Conservation (phyloP, 768 basidiomycete species). For the Collybia mongolica region DNA sequence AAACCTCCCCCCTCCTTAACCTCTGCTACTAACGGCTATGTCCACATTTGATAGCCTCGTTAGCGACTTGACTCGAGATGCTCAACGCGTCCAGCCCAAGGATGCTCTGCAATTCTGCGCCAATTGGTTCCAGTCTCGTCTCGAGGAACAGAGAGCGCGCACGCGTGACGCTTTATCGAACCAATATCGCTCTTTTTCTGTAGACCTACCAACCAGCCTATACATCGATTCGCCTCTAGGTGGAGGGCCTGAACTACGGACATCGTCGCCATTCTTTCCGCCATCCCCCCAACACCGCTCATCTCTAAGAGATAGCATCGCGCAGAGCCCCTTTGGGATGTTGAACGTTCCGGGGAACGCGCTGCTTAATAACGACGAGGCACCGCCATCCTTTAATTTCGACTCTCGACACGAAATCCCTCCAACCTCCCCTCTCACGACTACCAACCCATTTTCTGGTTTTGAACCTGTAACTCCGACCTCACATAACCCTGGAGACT, state of each 20-base stretch:
- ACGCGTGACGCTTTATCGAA: slow-evolving; percentile 64
- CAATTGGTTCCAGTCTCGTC: slow-evolving; percentile 89
- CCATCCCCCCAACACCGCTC: slow-evolving; percentile 44
- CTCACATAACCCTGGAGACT: slow-evolving; percentile 56
- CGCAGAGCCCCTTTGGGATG: slow-evolving; percentile 73
- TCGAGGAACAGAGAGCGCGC: slow-evolving; percentile 81
- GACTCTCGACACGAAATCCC: slow-evolving; percentile 53
- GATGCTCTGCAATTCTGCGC: slow-evolving; percentile 93
- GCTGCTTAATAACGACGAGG: slow-evolving; percentile 52
- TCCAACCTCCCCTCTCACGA: slow-evolving; percentile 60
- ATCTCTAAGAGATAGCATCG: slow-evolving; percentile 54
- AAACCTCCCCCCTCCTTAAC: slow-evolving; percentile 18
- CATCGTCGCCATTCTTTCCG: slow-evolving; percentile 58
- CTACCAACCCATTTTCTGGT: slow-evolving; percentile 49
- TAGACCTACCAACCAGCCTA: slow-evolving; percentile 56
- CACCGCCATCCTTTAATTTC: slow-evolving; percentile 57
- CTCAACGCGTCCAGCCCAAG: slow-evolving; percentile 80
- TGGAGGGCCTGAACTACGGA: slow-evolving; percentile 26
- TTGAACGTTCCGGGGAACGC: slow-evolving; percentile 83
- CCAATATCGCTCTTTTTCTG: slow-evolving; percentile 45
- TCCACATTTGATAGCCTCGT: slow-evolving; percentile 85
- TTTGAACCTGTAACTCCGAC: slow-evolving; percentile 49
- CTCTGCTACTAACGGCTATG: slow-evolving; percentile 25
- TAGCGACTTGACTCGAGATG: slow-evolving; percentile 83
- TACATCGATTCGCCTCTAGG: slow-evolving; percentile 52